A percentile compares a stretch with the other conserved stretches of the same genome.
Conservation (phyloP, 331 rosid genomes). For the Pyrus hybrid region DNA sequence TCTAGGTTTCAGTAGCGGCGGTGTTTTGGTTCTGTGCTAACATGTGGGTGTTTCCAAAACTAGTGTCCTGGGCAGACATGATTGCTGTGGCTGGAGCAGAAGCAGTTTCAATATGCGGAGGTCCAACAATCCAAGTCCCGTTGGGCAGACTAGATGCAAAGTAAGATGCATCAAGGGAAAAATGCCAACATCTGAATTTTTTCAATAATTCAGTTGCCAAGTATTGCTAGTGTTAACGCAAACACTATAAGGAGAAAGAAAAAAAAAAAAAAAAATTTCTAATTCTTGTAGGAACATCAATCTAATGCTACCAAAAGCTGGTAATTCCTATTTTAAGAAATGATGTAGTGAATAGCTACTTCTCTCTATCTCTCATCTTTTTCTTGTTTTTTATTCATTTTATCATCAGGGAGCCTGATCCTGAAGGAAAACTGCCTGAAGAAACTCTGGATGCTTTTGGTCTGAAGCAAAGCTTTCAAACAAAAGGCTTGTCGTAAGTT, state of each 20-base stretch:
- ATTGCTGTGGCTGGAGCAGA: no score
- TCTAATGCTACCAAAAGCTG: neutral
- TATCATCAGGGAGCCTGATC: constrained; percentile 59
- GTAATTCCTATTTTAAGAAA: neutral
- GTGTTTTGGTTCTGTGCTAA: constrained; percentile 18
- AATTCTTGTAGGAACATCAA: neutral
- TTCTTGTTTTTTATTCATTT: neutral
- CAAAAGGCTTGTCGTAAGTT: constrained; percentile 87
- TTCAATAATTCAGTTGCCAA: no score
- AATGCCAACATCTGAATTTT: no score
- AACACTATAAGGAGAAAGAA: neutral
- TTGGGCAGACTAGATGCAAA: no score
- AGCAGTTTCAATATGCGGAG: no score
- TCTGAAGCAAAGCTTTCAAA: constrained; percentile 62
- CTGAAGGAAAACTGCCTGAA: constrained; percentile 85
- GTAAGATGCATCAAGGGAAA: no score
- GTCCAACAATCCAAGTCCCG: no score
- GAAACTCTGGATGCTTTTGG: no score
- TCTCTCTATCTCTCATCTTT: neutral
- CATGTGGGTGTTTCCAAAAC: constrained; percentile 17
- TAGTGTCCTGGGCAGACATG: constrained; percentile 89
- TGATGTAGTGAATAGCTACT: neutral
- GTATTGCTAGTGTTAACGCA: no score
- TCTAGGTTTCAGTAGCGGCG: constrained; percentile 1
- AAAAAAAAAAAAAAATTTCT: neutral